A percentile compares a stretch with the other conserved stretches of the same genome.
Conservation (phyloP, 1,284 basidiomycete genomes). For the Cutaneotrichosporon sp. region DNA sequence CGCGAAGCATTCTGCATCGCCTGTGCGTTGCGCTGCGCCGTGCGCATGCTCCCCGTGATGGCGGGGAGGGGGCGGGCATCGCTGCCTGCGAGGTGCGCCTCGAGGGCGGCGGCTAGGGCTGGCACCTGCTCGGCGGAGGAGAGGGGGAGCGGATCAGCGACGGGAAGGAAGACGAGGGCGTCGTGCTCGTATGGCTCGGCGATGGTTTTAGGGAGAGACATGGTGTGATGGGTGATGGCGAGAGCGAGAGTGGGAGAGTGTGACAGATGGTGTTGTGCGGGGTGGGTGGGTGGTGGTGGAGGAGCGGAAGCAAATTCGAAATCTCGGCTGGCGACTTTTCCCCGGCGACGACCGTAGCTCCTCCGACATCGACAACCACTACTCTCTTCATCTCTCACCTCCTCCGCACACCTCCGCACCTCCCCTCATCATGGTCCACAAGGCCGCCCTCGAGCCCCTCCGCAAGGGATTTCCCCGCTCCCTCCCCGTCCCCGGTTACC, state of each 20-base stretch:
- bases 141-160: constrained; percentile 32
- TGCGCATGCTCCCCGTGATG: constrained; percentile 35
- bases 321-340: neutral
- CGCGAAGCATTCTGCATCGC: constrained; percentile 41
- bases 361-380: constrained; percentile 4
- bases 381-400: too few species aligned
- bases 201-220: constrained; percentile 38
- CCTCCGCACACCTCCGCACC: neutral
- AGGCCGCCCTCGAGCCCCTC: neutral
- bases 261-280: too few species aligned
- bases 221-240: constrained; percentile 12
- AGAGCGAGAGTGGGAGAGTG: neutral
- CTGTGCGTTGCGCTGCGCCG: constrained; percentile 35
- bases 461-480: constrained; percentile 25
- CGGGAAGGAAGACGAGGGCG: constrained; percentile 42
- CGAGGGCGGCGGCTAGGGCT: constrained; percentile 27
- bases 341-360: neutral
- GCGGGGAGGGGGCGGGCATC: constrained; percentile 24
- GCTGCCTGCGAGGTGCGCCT: constrained; percentile 18
- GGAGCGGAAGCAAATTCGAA: neutral
- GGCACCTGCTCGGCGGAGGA: constrained; percentile 26
- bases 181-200: constrained; percentile 37
- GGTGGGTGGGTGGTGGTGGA: neutral
- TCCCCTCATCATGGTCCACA: neutral
- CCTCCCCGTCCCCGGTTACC: constrained; percentile 46